These are phyloP conservation scores for Phytophthora aleatoria DNA, from an alignment of 352 stramenopile genomes.

Conservation along the genomic window DNA sequence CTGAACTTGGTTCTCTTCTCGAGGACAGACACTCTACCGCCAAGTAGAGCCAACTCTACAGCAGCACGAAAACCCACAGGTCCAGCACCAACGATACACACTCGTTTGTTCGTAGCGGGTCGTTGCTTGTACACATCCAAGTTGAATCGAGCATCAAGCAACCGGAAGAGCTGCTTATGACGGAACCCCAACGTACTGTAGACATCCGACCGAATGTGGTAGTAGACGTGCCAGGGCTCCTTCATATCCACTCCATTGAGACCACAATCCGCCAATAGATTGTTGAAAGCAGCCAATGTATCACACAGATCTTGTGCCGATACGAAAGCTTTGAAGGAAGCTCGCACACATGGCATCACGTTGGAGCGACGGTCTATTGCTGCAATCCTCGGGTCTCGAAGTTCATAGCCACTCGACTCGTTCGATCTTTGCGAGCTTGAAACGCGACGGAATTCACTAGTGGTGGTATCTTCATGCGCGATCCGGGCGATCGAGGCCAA, in stretches of 20 bases:
- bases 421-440: not conserved
- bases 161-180: not conserved
- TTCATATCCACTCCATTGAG: not conserved
- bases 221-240: not conserved
- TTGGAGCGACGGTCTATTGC: too few relatives aligned
- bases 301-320: not conserved
- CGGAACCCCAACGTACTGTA: not conserved
- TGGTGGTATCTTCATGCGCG: not conserved
- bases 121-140: not conserved
- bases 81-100: not conserved
- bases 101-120: not conserved
- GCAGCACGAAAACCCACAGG: not conserved
- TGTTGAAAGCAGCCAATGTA: not conserved
- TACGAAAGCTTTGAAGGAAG: not conserved
- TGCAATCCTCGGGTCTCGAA: not conserved
- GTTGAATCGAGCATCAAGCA: not conserved
- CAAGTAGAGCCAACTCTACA: not conserved
- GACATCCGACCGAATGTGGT: not conserved
- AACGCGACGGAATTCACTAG: not conserved
- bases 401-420: not conserved
- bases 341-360: not conserved
- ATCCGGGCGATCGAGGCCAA: not conserved
- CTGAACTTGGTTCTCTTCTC: not conserved
- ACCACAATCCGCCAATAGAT: not conserved
- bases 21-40: not conserved